A percentile compares a stretch with the other conserved stretches of the same genome.
These are phyloP conservation scores for Microbotryum saponariae DNA, from an alignment of 1,284 basidiomycete genomes.

Conservation along the genomic window DNA sequence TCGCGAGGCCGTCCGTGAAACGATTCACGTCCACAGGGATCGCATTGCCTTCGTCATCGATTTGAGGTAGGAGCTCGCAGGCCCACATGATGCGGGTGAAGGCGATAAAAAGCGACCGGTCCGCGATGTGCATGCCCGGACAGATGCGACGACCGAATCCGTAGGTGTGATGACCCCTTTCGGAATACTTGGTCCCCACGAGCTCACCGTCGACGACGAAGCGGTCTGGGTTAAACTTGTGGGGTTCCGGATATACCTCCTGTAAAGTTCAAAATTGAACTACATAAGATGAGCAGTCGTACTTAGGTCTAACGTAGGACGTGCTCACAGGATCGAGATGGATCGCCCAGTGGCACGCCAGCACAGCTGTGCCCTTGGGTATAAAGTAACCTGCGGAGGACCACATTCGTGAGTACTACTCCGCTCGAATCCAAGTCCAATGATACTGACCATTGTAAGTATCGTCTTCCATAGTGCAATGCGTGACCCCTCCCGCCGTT, in stretches of 20 bases:
- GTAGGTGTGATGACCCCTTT: slow-evolving; percentile 35
- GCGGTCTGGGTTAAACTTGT: slow-evolving; percentile 26
- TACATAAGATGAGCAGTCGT: too few relatives aligned
- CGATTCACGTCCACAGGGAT: slow-evolving; percentile 22
- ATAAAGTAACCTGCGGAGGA: slow-evolving; percentile 32
- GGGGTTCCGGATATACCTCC: slow-evolving; percentile 29
- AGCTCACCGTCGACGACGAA: slow-evolving; percentile 28
- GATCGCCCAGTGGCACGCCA: slow-evolving; percentile 39
- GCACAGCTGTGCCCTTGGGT: slow-evolving; percentile 38
- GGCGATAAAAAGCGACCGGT: slow-evolving; percentile 33
- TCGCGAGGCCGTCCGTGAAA: slow-evolving; percentile 32
- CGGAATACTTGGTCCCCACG: slow-evolving; percentile 27
- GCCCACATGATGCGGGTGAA: slow-evolving; percentile 31
- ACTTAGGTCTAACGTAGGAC: too few relatives aligned
- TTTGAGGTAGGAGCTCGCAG: slow-evolving; percentile 13
- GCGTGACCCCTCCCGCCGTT: slow-evolving; percentile 36
- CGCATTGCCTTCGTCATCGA: slow-evolving; percentile 2
- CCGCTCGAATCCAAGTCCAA: too few relatives aligned
- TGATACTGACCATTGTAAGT: slow-evolving; percentile 31
- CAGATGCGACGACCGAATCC: slow-evolving; percentile 36
- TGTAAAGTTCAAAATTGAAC: background rate
- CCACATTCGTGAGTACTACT: background rate
- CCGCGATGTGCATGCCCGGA: slow-evolving; percentile 32
- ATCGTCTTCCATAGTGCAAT: slow-evolving; percentile 37
- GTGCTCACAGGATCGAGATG: slow-evolving; percentile 25